Conservation (phyloP, 78 protist genomes). For the Acrasis kona region DNA sequence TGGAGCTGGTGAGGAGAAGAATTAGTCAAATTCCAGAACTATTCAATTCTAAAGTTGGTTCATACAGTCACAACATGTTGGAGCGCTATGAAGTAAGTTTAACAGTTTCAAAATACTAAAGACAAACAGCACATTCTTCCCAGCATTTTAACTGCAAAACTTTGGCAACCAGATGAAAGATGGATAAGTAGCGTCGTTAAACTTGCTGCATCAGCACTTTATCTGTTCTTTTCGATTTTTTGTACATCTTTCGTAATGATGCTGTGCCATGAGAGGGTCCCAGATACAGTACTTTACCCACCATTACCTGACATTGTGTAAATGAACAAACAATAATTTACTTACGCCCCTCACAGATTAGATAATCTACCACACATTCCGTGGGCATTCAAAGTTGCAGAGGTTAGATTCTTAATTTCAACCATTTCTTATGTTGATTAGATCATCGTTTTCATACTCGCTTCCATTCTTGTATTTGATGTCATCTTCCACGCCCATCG, state of each 20-base stretch:
- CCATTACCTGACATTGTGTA: constrained; percentile 18
- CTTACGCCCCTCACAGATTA: too few relatives aligned
- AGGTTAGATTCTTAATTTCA: neutral
- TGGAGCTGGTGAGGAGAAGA: neutral
- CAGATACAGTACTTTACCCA: constrained; percentile 13
- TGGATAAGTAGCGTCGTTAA: neutral
- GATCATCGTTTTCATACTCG: too few relatives aligned
- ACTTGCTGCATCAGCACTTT: neutral
- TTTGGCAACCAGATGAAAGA: neutral
- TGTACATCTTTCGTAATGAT: constrained; percentile 13
- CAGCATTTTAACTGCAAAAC: neutral
- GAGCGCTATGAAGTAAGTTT: neutral
- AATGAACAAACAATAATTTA: too few relatives aligned
- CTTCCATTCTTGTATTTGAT: neutral
- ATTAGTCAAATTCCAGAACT: neutral
- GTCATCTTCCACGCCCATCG: constrained; percentile 1
- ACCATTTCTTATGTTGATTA: too few relatives aligned
- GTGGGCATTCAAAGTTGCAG: constrained; percentile 15
- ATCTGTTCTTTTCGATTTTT: neutral
- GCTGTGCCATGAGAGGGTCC: constrained; percentile 18
- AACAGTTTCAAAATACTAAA: neutral
- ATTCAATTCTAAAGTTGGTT: too few relatives aligned
- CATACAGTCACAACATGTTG: too few relatives aligned
- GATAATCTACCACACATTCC: constrained; percentile 19
- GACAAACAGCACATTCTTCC: neutral